Evolutionary conservation across 2,329 filamentous ascomycete genomes (phyloP).

Genomic region (Alternaria sp.): DNA sequence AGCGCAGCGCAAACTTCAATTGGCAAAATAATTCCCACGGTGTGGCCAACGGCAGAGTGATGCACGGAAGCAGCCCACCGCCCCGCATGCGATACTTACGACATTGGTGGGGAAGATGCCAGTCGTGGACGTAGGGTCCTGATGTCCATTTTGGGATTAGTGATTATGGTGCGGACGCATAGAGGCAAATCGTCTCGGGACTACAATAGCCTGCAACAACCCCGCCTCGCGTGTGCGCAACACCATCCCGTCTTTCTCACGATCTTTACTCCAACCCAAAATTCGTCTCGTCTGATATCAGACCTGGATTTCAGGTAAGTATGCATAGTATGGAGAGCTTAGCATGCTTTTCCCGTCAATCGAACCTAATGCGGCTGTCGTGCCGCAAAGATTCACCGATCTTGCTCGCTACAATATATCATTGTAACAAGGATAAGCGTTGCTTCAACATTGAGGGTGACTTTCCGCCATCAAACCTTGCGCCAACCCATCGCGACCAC

Average conservation of each 20-base stretch:
- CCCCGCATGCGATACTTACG: conserved; percentile 34
- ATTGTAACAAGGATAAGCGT: conserved; percentile 3
- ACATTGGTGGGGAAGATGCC: conserved; percentile 37
- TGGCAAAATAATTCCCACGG: conserved; percentile 31
- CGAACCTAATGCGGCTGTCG: not conserved
- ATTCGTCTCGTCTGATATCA: not conserved
- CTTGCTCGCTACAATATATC: not conserved
- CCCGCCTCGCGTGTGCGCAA: conserved; percentile 33
- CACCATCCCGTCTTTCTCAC: conserved; percentile 3
- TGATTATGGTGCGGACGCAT: conserved; percentile 5
- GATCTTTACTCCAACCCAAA: not conserved
- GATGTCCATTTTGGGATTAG: conserved; percentile 33
- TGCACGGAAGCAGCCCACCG: conserved; percentile 11
- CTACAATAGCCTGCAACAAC: conserved; percentile 31
- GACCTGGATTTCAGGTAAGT: conserved; percentile 2
- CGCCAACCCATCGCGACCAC: conserved; percentile 5
- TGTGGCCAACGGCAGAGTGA: conserved; percentile 19
- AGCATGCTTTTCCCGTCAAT: conserved; percentile 7
- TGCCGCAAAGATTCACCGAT: conserved; percentile 7
- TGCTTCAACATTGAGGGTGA: conserved; percentile 8
- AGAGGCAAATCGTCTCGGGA: conserved; percentile 11
- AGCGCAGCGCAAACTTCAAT: conserved; percentile 29
- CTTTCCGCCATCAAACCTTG: conserved; percentile 11
- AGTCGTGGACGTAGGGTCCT: conserved; percentile 35
- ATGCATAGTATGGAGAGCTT: conserved; percentile 9